phyloP scores from a whole-genome alignment of 768 basidiomycete species.

The Pisolithus tinctorius region DNA sequence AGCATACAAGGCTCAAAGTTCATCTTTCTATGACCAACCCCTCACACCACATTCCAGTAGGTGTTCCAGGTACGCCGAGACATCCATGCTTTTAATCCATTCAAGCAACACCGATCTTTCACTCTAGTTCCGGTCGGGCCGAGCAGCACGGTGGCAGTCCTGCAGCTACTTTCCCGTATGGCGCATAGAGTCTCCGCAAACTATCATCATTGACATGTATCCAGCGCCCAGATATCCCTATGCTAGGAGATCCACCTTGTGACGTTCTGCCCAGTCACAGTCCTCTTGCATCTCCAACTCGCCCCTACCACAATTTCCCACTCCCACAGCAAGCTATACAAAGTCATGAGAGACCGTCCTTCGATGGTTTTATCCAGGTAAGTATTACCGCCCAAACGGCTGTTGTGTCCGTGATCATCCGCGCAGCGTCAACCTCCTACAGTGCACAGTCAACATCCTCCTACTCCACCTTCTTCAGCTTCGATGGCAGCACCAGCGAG shows the following conservation, averaged over 20 bases:
- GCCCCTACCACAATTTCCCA: not conserved
- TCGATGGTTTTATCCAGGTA: not conserved
- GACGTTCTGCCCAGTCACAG: not conserved
- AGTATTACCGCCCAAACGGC: not conserved
- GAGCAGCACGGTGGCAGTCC: not conserved
- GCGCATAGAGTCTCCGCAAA: too few species aligned
- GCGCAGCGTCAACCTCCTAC: not conserved
- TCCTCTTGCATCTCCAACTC: too few species aligned
- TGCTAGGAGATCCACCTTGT: not conserved
- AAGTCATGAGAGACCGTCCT: not conserved
- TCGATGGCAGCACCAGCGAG: not conserved
- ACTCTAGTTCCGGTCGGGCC: not conserved
- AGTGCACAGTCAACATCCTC: not conserved
- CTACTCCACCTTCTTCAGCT: not conserved
- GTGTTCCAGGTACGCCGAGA: conserved; percentile 4
- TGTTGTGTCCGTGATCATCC: not conserved
- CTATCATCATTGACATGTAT: not conserved
- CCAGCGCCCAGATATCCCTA: not conserved
- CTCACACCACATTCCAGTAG: not conserved
- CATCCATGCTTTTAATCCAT: not conserved
- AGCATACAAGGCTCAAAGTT: conserved; percentile 14
- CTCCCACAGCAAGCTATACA: not conserved
- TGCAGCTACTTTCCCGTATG: not conserved
- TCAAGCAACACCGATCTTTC: not conserved
- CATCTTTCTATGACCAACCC: conserved; percentile 1